Evolutionary conservation across 2,329 filamentous ascomycete species (phyloP), one percentile per base, ranked within the genome.

Genomic region (Aspergillus sclerotialis): DNA sequence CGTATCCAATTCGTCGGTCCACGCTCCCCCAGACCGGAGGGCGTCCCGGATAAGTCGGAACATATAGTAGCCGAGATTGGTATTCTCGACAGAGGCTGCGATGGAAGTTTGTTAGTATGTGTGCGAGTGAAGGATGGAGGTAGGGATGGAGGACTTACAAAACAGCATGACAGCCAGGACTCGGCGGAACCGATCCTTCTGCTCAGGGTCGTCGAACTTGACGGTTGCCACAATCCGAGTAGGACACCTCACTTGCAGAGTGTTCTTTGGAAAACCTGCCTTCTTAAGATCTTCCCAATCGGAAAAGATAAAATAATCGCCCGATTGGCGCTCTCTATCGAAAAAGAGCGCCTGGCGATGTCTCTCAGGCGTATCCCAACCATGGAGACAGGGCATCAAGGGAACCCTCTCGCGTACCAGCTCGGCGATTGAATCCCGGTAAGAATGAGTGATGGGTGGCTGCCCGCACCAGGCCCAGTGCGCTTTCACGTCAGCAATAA

Each of bases 251-350:
- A 44, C 23, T 6, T 19, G 23, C 10, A 37, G 3, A 9, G 35
- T 36, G 13, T 43, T 35, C 12, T 27, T 32, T 12, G 41, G 37
- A 17, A 38, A 34, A 3, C 42, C 44, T 6, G 36, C 35, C 4
- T 32, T 33, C 8, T 38, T 26, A 14, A 33, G 38, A 23, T 52
- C 45, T 2, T n/a, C 26, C 38, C 39, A 50, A 31, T 60, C 55
- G 3, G 47, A 39, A 35, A 62, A 61, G n/a, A 62, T 40, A 35
- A 61, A 60, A 34, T 62, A 62, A 23, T 61, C 58, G 6, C 54
- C 58, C 21, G 33, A 29, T 2, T 37, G 15, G 3, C 27, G 16
- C n/a, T 49, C 45, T 17, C 40, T 40, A 25, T 43, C 49, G 38
- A 59, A 56, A 36, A 48, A 49, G 12, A 61, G 33, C 1, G 56